Evolutionary conservation across 129 eudicot species (phyloP).

Genomic region (Kitagawia praeruptora): DNA sequence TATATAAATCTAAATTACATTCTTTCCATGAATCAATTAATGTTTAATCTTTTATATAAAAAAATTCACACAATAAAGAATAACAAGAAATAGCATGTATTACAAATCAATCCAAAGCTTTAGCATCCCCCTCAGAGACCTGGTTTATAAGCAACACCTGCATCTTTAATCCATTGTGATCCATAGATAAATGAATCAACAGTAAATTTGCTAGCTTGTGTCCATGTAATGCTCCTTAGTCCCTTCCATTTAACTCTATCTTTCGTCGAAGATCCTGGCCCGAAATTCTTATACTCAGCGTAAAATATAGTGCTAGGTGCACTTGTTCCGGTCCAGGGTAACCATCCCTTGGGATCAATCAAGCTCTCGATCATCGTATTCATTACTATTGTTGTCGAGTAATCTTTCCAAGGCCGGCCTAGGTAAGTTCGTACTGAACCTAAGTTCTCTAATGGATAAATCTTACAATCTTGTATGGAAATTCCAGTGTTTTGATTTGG

Average conservation of each 20-base stretch:
- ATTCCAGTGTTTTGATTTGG: slow-evolving; percentile 52
- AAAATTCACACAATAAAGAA: background rate
- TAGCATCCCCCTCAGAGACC: slow-evolving; percentile 28
- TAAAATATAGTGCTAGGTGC: slow-evolving; percentile 39
- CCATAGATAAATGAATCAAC: slow-evolving; percentile 34
- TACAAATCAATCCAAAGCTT: background rate
- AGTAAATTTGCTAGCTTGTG: slow-evolving; percentile 31
- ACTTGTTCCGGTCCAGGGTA: slow-evolving; percentile 35
- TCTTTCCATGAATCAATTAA: background rate
- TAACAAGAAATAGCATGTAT: background rate
- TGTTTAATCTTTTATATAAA: background rate
- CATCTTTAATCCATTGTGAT: slow-evolving; percentile 30
- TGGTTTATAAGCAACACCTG: slow-evolving; percentile 25
- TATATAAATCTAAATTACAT: too few relatives aligned
- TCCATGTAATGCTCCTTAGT: slow-evolving; percentile 13
- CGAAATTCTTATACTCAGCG: slow-evolving; percentile 33
- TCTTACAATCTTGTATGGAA: slow-evolving; percentile 33
- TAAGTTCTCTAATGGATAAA: slow-evolving; percentile 25
- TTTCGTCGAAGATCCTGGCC: slow-evolving; percentile 37
- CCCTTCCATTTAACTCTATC: slow-evolving; percentile 39
- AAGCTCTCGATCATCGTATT: slow-evolving; percentile 26
- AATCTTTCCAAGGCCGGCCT: slow-evolving; percentile 52
- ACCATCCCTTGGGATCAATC: slow-evolving; percentile 46
- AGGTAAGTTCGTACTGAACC: slow-evolving; percentile 20
- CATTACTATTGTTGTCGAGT: slow-evolving; percentile 34